These are phyloP conservation scores for Euphorbia pulcherrima DNA, from an alignment of 345 rosid genomes.

Conservation along the genomic window DNA sequence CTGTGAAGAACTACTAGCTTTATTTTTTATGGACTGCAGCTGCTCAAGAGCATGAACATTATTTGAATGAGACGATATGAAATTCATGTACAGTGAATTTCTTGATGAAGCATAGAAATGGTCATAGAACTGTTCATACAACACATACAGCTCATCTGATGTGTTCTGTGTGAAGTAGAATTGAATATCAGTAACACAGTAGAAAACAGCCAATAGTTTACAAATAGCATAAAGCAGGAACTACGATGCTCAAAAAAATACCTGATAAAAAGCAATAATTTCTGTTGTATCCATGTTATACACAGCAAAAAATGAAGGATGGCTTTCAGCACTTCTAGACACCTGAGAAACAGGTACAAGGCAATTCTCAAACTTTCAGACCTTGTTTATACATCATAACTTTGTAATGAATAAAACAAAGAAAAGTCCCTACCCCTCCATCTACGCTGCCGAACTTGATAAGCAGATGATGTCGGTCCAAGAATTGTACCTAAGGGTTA, in stretches of 20 bases:
- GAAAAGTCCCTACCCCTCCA: slow-evolving; percentile 75
- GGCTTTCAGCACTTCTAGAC: slow-evolving; percentile 64
- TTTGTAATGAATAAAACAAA: slow-evolving; percentile 10
- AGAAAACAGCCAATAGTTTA: slow-evolving; percentile 8
- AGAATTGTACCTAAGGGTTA: slow-evolving; percentile 65
- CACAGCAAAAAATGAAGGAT: slow-evolving; percentile 82
- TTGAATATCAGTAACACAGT: slow-evolving; percentile 14
- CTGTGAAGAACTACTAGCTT: slow-evolving; percentile 58
- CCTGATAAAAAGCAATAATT: slow-evolving; percentile 92
- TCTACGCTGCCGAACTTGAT: slow-evolving; percentile 92
- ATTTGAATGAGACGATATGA: slow-evolving; percentile 84
- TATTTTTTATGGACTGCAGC: slow-evolving; percentile 55
- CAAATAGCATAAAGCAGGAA: neutral
- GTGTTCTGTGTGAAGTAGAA: slow-evolving; percentile 64
- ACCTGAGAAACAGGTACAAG: slow-evolving; percentile 45
- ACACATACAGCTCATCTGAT: slow-evolving; percentile 71
- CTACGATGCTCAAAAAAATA: slow-evolving; percentile 17
- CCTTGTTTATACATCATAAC: neutral
- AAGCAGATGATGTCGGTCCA: slow-evolving; percentile 90
- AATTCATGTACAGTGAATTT: slow-evolving; percentile 59
- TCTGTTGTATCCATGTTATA: slow-evolving; percentile 98
- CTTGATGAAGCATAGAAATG: slow-evolving; percentile 68
- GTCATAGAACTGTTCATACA: slow-evolving; percentile 80
- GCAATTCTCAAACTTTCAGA: too few species aligned
- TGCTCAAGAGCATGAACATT: slow-evolving; percentile 73